A percentile compares a stretch with the other conserved stretches of the same genome.
These are phyloP conservation scores for Terana coerulea DNA, from an alignment of 768 basidiomycete species.

Conservation along the genomic window DNA sequence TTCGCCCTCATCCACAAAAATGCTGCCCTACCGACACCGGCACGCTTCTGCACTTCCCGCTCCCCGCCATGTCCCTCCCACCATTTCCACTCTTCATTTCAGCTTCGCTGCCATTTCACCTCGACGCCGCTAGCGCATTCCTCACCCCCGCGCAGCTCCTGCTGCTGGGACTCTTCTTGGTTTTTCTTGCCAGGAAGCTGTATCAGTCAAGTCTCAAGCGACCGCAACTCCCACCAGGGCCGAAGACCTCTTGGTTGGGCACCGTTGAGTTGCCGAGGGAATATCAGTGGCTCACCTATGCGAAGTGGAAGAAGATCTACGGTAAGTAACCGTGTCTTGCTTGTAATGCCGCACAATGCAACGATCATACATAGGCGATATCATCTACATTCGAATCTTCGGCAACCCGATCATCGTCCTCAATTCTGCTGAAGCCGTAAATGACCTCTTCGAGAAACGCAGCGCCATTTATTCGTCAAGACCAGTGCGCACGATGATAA, in stretches of 20 bases:
- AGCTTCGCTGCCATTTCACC: not conserved
- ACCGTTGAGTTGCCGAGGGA: slow-evolving; percentile 29
- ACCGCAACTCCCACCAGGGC: slow-evolving; percentile 38
- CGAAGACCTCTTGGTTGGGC: slow-evolving; percentile 35
- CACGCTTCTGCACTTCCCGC: too few relatives aligned
- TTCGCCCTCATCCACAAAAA: not conserved
- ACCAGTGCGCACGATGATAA: slow-evolving; percentile 12
- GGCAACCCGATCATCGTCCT: slow-evolving; percentile 46
- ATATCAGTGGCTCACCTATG: slow-evolving; percentile 45
- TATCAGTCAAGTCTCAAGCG: too few relatives aligned
- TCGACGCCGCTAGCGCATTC: not conserved
- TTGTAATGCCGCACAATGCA: not conserved
- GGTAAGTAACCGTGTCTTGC: slow-evolving; percentile 25
- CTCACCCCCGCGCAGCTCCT: not conserved
- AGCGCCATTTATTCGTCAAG: slow-evolving; percentile 38
- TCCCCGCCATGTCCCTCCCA: not conserved
- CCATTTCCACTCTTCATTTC: not conserved
- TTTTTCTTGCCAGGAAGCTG: not conserved
- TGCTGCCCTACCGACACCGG: too few relatives aligned
- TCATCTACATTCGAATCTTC: slow-evolving; percentile 40
- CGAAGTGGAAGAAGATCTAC: slow-evolving; percentile 39
- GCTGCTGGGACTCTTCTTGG: not conserved
- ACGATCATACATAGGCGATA: slow-evolving; percentile 33
- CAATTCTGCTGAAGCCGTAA: slow-evolving; percentile 37
- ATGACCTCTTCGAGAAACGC: slow-evolving; percentile 44